Evolutionary conservation across 2,329 filamentous ascomycete species (phyloP).

Genomic region (Diplodia sapinea): DNA sequence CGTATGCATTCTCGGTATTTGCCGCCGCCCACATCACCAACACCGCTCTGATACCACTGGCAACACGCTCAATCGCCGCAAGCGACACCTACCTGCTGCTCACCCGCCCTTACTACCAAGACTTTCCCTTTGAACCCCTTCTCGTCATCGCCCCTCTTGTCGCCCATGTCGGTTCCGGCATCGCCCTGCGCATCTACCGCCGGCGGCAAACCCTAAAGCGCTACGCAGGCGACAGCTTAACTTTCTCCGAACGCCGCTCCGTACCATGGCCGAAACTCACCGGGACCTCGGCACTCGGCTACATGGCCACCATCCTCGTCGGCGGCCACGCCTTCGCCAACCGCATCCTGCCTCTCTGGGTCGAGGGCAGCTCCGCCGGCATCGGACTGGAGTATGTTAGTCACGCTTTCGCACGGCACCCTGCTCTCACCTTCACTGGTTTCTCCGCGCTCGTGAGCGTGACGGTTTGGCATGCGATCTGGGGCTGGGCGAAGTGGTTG

Average conservation of each 20-base stretch:
- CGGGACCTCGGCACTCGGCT: slow-evolving; percentile 75
- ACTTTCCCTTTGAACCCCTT: slow-evolving; percentile 73
- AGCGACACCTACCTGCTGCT: slow-evolving; percentile 88
- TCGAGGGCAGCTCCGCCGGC: slow-evolving; percentile 85
- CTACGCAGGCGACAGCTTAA: slow-evolving; percentile 70
- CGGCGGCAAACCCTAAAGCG: slow-evolving; percentile 72
- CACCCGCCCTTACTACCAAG: slow-evolving; percentile 91
- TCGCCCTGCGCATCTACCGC: slow-evolving; percentile 77
- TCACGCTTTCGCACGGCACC: slow-evolving; percentile 80
- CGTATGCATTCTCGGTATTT: slow-evolving; percentile 61
- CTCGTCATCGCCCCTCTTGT: slow-evolving; percentile 76
- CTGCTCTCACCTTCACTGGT: slow-evolving; percentile 67
- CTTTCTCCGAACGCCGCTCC: slow-evolving; percentile 56
- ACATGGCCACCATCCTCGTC: slow-evolving; percentile 69
- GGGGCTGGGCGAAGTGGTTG: slow-evolving; percentile 85
- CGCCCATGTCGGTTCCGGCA: slow-evolving; percentile 76
- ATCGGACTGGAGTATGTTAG: slow-evolving; percentile 82
- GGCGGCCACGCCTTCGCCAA: slow-evolving; percentile 77
- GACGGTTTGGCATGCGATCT: slow-evolving; percentile 78
- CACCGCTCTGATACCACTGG: slow-evolving; percentile 53
- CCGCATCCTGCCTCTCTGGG: slow-evolving; percentile 72
- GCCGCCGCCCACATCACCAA: slow-evolving; percentile 51
- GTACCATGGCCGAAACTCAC: slow-evolving; percentile 73
- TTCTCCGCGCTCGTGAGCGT: slow-evolving; percentile 72
- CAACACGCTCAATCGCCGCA: slow-evolving; percentile 60